Evolutionary conservation across 2,329 filamentous ascomycete genomes (phyloP).

Genomic region (Penicillium sclerotiorum): DNA sequence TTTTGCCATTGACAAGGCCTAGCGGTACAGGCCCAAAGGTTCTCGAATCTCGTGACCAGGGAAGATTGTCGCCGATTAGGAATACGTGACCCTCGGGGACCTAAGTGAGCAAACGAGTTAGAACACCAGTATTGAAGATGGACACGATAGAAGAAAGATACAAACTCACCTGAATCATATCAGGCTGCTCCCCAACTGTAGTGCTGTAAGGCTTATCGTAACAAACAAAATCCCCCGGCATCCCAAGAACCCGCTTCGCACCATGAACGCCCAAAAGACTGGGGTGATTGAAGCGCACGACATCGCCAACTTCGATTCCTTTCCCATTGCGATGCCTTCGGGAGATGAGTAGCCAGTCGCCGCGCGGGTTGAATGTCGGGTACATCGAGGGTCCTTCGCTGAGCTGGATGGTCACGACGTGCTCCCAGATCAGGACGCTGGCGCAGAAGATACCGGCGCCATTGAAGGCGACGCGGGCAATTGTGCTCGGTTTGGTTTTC

Average conservation of each 20-base stretch:
- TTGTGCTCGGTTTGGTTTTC: slow-evolving; percentile 22
- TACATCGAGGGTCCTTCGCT: slow-evolving; percentile 83
- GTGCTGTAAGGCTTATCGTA: slow-evolving; percentile 42
- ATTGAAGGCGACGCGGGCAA: slow-evolving; percentile 35
- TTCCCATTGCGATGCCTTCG: slow-evolving; percentile 70
- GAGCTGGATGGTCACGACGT: slow-evolving; percentile 63
- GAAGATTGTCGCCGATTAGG: slow-evolving; percentile 84
- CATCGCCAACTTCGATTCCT: slow-evolving; percentile 73
- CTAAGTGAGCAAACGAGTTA: slow-evolving; percentile 47
- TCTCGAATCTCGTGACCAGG: slow-evolving; percentile 82
- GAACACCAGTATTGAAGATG: neutral
- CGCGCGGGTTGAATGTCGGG: slow-evolving; percentile 71
- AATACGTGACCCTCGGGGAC: slow-evolving; percentile 92
- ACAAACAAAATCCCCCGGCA: slow-evolving; percentile 64
- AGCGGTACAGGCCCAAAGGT: slow-evolving; percentile 84
- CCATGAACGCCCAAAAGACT: slow-evolving; percentile 62
- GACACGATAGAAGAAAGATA: no score
- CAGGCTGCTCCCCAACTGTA: slow-evolving; percentile 33
- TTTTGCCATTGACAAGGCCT: slow-evolving; percentile 80
- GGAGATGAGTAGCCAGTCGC: slow-evolving; percentile 70
- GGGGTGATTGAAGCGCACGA: slow-evolving; percentile 79
- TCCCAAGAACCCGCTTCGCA: slow-evolving; percentile 77
- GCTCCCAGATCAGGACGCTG: slow-evolving; percentile 49
- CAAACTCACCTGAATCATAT: slow-evolving; percentile 56
- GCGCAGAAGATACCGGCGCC: slow-evolving; percentile 39